These are phyloP conservation scores for Mariannaea elegans DNA, from an alignment of 2,329 filamentous ascomycete species.

Conservation along the genomic window DNA sequence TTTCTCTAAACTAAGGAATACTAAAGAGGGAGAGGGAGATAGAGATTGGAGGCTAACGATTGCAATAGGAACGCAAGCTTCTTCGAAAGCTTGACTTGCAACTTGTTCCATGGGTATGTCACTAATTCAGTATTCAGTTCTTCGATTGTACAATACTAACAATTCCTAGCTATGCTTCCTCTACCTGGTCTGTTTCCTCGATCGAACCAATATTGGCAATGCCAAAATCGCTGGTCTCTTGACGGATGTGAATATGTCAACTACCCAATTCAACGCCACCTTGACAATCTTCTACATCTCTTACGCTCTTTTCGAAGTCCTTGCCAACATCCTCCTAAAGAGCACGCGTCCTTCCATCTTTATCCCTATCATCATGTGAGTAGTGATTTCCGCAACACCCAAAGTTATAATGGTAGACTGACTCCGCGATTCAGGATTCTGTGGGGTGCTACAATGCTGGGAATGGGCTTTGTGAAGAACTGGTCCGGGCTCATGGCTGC, in stretches of 20 bases:
- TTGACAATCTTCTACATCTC: slow-evolving; percentile 89
- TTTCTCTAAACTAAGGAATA: neutral
- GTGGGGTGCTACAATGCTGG: slow-evolving; percentile 75
- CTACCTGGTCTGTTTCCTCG: slow-evolving; percentile 79
- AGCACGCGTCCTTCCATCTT: slow-evolving; percentile 79
- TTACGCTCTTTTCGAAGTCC: slow-evolving; percentile 79
- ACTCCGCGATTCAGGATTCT: slow-evolving; percentile 54
- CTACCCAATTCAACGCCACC: slow-evolving; percentile 74
- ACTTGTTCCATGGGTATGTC: slow-evolving; percentile 66
- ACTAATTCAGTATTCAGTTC: neutral
- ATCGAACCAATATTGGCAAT: slow-evolving; percentile 80
- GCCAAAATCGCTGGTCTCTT: slow-evolving; percentile 67
- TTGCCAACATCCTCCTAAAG: slow-evolving; percentile 85
- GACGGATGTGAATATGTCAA: slow-evolving; percentile 68
- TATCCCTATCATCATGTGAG: slow-evolving; percentile 81
- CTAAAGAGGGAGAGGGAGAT: neutral
- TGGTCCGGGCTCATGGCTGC: slow-evolving; percentile 73
- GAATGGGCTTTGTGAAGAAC: slow-evolving; percentile 72
- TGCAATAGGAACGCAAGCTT: slow-evolving; percentile 65
- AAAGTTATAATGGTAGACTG: slow-evolving; percentile 18
- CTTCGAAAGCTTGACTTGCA: slow-evolving; percentile 69
- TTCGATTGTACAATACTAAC: slow-evolving; percentile 9
- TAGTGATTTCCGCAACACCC: slow-evolving; percentile 31
- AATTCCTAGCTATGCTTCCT: slow-evolving; percentile 67
- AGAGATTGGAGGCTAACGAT: slow-evolving; percentile 16